Evolutionary conservation across 2,329 filamentous ascomycete species (phyloP).

Genomic region (Didymella keratinophila): DNA sequence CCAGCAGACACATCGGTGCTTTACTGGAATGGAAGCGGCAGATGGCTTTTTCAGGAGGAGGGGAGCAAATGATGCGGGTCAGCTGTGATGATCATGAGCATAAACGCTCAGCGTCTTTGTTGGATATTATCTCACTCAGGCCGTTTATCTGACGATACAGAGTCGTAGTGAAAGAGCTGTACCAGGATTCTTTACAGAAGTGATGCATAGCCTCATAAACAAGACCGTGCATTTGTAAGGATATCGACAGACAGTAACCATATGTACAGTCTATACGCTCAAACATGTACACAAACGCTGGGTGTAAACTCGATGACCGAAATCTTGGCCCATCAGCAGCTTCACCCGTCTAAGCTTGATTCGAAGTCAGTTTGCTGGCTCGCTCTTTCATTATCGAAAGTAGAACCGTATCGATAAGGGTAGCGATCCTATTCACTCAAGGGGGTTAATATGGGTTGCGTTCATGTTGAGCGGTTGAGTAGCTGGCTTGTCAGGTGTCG

Average conservation of each 20-base stretch:
- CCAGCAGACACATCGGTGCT: neutral
- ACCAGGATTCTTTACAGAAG: too few species aligned
- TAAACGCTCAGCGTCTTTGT: neutral
- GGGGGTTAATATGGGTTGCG: conserved; percentile 43
- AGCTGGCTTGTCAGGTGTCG: conserved; percentile 28
- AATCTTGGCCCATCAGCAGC: conserved; percentile 2
- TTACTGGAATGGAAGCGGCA: too few species aligned
- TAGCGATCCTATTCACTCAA: conserved; percentile 31
- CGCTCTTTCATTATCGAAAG: conserved; percentile 33
- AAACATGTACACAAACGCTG: conserved; percentile 7
- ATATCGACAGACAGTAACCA: conserved; percentile 7
- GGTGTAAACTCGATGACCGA: neutral
- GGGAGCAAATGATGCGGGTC: neutral
- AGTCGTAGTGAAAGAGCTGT: neutral
- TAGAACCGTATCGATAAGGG: conserved; percentile 28
- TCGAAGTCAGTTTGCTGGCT: conserved; percentile 34
- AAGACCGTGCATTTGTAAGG: conserved; percentile 11
- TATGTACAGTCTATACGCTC: conserved; percentile 17
- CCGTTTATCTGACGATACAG: neutral
- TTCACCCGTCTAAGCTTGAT: conserved; percentile 26
- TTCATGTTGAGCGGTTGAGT: conserved; percentile 39
- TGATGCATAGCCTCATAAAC: neutral
- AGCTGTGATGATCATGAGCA: neutral
- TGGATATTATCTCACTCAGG: neutral
- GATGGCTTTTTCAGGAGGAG: neutral